Conservation (phyloP, 495 filamentous ascomycete species). For the Penicillium goetzii region DNA sequence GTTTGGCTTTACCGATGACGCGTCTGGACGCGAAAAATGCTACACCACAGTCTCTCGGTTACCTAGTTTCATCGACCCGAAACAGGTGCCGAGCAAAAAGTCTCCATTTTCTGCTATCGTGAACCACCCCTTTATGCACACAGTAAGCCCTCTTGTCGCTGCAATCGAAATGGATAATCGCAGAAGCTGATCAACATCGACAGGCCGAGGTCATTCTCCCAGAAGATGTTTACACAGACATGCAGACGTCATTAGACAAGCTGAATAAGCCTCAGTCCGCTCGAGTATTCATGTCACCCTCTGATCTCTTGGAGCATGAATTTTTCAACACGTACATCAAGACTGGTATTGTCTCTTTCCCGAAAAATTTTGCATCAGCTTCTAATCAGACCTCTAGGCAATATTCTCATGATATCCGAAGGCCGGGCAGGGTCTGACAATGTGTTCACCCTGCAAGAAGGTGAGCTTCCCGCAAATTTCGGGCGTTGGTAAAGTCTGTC, state of each 20-base stretch:
- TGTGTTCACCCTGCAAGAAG: conserved; percentile 73
- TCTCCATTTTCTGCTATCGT: conserved; percentile 73
- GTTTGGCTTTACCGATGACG: conserved; percentile 59
- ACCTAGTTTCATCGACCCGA: conserved; percentile 64
- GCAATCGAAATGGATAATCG: neutral
- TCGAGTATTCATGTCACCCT: conserved; percentile 74
- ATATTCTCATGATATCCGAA: conserved; percentile 89
- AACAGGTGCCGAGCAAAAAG: conserved; percentile 70
- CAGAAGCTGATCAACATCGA: conserved; percentile 18
- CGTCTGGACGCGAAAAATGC: conserved; percentile 68
- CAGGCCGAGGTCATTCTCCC: conserved; percentile 80
- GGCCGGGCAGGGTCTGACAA: conserved; percentile 80
- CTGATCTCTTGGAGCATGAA: conserved; percentile 68
- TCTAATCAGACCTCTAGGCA: conserved; percentile 56
- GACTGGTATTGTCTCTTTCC: conserved; percentile 57
- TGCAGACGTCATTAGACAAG: conserved; percentile 58
- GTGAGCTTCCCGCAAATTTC: conserved; percentile 39
- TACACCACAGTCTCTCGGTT: conserved; percentile 70
- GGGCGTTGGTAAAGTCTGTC: too few relatives aligned
- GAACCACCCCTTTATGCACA: conserved; percentile 74
- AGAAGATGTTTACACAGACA: conserved; percentile 60
- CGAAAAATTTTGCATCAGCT: neutral
- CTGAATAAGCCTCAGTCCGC: conserved; percentile 58
- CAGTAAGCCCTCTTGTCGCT: conserved; percentile 49
- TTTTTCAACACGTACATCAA: conserved; percentile 92